Evolutionary conservation across 306 rosid genomes (phyloP), one percentile per base, ranked within the genome.

Genomic region (Leucaena leucocephala): DNA sequence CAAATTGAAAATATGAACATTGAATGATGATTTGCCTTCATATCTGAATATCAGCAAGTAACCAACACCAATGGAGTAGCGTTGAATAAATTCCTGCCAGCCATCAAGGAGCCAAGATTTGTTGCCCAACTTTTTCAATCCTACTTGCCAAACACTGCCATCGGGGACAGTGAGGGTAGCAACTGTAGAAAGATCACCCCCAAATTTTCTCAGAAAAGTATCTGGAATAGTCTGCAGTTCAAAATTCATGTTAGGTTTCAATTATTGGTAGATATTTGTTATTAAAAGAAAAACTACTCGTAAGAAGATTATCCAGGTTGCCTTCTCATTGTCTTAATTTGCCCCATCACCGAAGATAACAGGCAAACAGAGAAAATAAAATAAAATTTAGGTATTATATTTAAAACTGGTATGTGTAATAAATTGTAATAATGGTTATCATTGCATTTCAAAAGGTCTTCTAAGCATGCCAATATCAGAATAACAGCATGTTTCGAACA

Each of bases 221-320:
- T 93, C 98, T 33, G 99, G 99, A 57, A 96, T 87, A 82, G 84
- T 93, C 99, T 96, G 92, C 89, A 84, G 46, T 76, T 74, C 77
- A 78, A 10, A 81, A 83, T 66, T 61, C 78, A 85, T 34, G 66
- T 83, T 74, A 78, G 85, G 79, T 10, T 76, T 67, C 62, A 57
- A 42, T 75, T 71, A 74, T 40, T 71, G 71, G 65, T 54, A 77
- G 21, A 43, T 79, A 35, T 35, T 63, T 13, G 19, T 35, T 6
- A 64, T 35, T 17, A 62, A 10, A 22, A 14, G 13, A 35, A 64
- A 64, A 16, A 36, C 16, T 35, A 64, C 8, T 7, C 16, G 42
- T 6, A 36, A 36, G 13, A 63, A 39, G 38, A 36, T 64, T 16
- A 36, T 35, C 22, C 33, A 6, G 58, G 7, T 52, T 17, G 9